These are phyloP conservation scores for Citrullus mucosospermus DNA, from an alignment of 306 rosid species.

Conservation along the genomic window DNA sequence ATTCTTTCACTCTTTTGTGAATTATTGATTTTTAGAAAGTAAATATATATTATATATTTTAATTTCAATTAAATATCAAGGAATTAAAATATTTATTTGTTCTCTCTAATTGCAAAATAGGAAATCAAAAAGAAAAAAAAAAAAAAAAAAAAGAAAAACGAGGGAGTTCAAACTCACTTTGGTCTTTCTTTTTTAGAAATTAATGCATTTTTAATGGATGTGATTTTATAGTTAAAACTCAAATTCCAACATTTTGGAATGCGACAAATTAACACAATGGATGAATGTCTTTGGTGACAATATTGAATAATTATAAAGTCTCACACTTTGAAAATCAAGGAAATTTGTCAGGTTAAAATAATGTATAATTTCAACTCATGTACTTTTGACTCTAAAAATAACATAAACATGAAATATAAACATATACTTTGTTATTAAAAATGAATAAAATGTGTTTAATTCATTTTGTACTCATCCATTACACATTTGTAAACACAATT, in stretches of 20 bases:
- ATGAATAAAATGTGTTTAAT: too few relatives aligned
- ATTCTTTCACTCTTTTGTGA: slow-evolving; percentile 28
- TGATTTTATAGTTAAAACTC: not conserved
- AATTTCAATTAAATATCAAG: not conserved
- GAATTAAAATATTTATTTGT: too few relatives aligned
- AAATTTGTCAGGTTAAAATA: not conserved
- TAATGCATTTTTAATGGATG: not conserved
- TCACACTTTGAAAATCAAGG: not conserved
- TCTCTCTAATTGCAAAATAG: not conserved
- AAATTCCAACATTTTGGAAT: not conserved
- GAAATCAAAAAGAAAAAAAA: too few relatives aligned
- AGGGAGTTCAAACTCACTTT: too few relatives aligned
- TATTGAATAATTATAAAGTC: not conserved
- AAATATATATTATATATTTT: not conserved
- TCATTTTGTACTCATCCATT: too few relatives aligned
- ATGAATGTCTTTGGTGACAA: not conserved
- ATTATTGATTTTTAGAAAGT: slow-evolving; percentile 14
- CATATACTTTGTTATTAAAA: too few relatives aligned
- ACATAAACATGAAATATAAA: not conserved
- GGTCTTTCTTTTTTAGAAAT: not conserved
- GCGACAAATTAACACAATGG: not conserved
- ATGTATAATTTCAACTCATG: not conserved
- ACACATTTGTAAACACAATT: too few relatives aligned
- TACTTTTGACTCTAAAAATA: not conserved
- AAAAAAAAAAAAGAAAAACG: too few relatives aligned